phyloP scores from a whole-genome alignment of 768 basidiomycete species.

The Rhodotorula toruloides region DNA sequence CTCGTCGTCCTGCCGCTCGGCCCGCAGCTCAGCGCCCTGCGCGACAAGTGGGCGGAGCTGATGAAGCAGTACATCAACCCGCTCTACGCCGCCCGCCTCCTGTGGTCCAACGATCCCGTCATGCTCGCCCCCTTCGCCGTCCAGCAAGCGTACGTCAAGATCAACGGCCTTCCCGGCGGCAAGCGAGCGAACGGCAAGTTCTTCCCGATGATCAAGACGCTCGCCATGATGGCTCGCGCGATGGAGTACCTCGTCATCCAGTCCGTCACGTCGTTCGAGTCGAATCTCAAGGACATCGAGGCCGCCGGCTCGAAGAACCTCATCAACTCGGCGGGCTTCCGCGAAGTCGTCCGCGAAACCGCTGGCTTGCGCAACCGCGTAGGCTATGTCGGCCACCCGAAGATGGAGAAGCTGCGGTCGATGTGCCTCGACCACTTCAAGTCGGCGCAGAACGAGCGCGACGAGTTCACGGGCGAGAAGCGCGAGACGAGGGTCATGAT shows the following conservation, averaged over 20 bases:
- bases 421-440: conserved; percentile 77
- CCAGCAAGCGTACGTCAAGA: conserved; percentile 32
- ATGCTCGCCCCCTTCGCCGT: conserved; percentile 33
- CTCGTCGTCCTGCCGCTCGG: conserved; percentile 72
- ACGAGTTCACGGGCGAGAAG: conserved; percentile 36
- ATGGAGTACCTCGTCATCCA: conserved; percentile 90
- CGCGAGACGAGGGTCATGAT: conserved; percentile 67
- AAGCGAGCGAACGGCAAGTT: conserved; percentile 20
- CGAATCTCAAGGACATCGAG: conserved; percentile 50
- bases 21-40: conserved; percentile 60
- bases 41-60: conserved; percentile 61
- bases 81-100: conserved; percentile 17
- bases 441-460: conserved; percentile 47
- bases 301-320: conserved; percentile 53
- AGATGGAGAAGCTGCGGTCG: conserved; percentile 75
- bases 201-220: conserved; percentile 51
- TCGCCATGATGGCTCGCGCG: conserved; percentile 62
- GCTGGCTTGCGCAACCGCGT: conserved; percentile 26
- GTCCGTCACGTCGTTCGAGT: conserved; percentile 72
- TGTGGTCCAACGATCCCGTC: conserved; percentile 25
- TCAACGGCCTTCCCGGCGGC: conserved; percentile 26
- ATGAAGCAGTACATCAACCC: conserved; percentile 59
- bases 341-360: conserved; percentile 33
- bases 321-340: conserved; percentile 52
- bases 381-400: conserved; percentile 62